These are phyloP conservation scores for Blastomyces gilchristii DNA, from an alignment of 2,329 filamentous ascomycete species.

Conservation along the genomic window DNA sequence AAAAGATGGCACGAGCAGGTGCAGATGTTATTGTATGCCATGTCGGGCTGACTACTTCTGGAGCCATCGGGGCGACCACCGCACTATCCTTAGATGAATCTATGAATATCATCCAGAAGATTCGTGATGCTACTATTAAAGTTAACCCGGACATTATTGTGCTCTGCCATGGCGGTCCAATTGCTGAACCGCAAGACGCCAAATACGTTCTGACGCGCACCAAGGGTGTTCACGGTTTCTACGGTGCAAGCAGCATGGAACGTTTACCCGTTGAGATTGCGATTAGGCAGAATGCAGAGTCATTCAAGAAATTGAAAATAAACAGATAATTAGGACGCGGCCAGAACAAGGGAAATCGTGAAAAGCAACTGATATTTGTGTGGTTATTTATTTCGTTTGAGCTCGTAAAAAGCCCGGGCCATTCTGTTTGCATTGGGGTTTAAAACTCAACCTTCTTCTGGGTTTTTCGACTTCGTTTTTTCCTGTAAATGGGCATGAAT, in stretches of 20 bases:
- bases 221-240: constrained; percentile 59
- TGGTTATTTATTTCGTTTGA: too few species aligned
- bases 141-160: constrained; percentile 53
- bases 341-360: neutral
- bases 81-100: constrained; percentile 56
- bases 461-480: too few species aligned
- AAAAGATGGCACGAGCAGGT: constrained; percentile 52
- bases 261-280: constrained; percentile 57
- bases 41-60: constrained; percentile 56
- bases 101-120: constrained; percentile 51
- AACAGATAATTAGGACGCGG: neutral
- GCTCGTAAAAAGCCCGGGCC: too few species aligned
- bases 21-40: constrained; percentile 60
- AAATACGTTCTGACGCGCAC: constrained; percentile 52
- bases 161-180: constrained; percentile 60
- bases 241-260: constrained; percentile 61
- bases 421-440: too few species aligned
- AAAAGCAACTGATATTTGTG: neutral
- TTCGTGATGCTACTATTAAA: constrained; percentile 49
- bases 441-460: neutral
- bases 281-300: constrained; percentile 48
- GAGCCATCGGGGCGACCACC: constrained; percentile 53
- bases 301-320: constrained; percentile 38
- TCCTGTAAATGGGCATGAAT: neutral
- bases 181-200: constrained; percentile 54